These are phyloP conservation scores for Amanita thiersii DNA, from an alignment of 768 basidiomycete genomes.

Conservation along the genomic window DNA sequence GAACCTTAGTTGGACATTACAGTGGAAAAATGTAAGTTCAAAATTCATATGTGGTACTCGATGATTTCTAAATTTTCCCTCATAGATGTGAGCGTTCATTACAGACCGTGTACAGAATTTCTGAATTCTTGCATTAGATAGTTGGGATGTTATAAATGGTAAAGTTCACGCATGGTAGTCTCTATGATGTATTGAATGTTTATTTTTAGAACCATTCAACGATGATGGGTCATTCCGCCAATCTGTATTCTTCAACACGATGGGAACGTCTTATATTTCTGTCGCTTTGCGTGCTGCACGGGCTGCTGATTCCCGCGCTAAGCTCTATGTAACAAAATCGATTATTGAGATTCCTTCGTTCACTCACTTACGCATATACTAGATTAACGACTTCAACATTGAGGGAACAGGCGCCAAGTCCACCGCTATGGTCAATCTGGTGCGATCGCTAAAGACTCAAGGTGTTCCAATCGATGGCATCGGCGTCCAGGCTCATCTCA, in stretches of 20 bases:
- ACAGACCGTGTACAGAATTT: not conserved
- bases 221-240: slow-evolving; percentile 38
- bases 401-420: slow-evolving; percentile 24
- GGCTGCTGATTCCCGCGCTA: not conserved
- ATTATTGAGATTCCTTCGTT: not conserved
- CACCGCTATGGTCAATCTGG: slow-evolving; percentile 33
- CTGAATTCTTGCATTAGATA: slow-evolving; percentile 15
- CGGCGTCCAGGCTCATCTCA: slow-evolving; percentile 41
- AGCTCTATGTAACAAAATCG: not conserved
- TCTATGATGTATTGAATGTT: slow-evolving; percentile 13
- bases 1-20: slow-evolving; percentile 42
- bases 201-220: slow-evolving; percentile 27
- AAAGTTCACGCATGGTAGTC: not conserved
- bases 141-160: slow-evolving; percentile 38
- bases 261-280: slow-evolving; percentile 28
- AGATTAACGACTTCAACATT: not conserved
- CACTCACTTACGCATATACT: not conserved
- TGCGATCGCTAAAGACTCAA: slow-evolving; percentile 26
- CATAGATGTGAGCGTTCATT: not conserved
- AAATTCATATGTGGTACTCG: not conserved
- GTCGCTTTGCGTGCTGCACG: slow-evolving; percentile 35
- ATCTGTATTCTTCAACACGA: slow-evolving; percentile 34
- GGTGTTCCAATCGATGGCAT: slow-evolving; percentile 40
- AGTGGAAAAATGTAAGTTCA: slow-evolving; percentile 37
- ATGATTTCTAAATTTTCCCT: slow-evolving; percentile 1